These are phyloP conservation scores for Batkoa obscura DNA, from an alignment of 371 early-diverging fungal genomes.

Conservation along the genomic window DNA sequence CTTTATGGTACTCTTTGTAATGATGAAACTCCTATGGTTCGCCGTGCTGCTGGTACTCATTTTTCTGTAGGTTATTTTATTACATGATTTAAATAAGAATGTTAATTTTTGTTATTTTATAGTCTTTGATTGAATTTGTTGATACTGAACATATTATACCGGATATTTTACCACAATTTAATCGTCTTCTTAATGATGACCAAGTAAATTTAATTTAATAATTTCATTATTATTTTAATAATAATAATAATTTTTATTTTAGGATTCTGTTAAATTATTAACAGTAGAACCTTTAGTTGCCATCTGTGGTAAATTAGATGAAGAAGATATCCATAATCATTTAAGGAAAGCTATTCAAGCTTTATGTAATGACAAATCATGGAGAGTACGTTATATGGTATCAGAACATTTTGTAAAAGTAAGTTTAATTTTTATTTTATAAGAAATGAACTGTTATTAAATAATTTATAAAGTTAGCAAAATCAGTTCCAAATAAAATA, in stretches of 20 bases:
- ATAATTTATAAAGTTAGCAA: no score
- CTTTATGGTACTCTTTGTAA: conserved; percentile 54
- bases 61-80: conserved; percentile 35
- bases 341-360: conserved; percentile 49
- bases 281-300: conserved; percentile 80
- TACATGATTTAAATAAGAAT: no score
- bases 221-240: no score
- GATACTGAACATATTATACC: conserved; percentile 49
- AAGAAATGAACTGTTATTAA: not conserved
- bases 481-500: no score
- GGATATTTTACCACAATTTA: conserved; percentile 64
- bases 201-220: conserved; percentile 26
- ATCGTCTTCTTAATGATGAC: conserved; percentile 58
- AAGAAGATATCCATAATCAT: conserved; percentile 51
- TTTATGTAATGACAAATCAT: conserved; percentile 80
- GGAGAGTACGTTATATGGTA: conserved; percentile 96
- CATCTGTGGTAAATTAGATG: conserved; percentile 60
- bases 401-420: conserved; percentile 89
- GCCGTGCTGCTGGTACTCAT: conserved; percentile 81
- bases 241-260: not conserved
- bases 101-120: not conserved
- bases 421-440: conserved; percentile 3
- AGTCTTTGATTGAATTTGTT: conserved; percentile 43
- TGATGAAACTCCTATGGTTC: conserved; percentile 96
- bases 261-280: conserved; percentile 91